A percentile compares a stretch with the other conserved stretches of the same genome.
phyloP scores from a whole-genome alignment of 2,329 filamentous ascomycete species.

The Colletotrichum scovillei region DNA sequence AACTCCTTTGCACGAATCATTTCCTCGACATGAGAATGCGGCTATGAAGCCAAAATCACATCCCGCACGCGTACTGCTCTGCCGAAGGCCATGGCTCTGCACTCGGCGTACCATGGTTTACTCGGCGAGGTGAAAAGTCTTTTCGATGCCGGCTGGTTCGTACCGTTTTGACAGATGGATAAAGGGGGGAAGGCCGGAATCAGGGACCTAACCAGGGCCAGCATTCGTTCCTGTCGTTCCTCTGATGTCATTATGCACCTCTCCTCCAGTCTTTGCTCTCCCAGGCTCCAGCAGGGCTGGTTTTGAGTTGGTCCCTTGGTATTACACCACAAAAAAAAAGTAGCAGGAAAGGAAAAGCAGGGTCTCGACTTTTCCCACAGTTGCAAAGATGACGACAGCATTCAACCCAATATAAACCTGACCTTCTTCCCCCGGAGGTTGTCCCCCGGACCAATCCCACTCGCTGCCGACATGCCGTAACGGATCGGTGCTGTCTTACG shows the following conservation, averaged over 20 bases:
- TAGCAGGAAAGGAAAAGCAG: background rate
- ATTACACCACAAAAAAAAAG: background rate
- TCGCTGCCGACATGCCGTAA: background rate
- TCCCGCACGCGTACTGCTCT: background rate
- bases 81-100: background rate
- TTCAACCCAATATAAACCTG: background rate
- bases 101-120: background rate
- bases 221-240: conserved; percentile 11
- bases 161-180: background rate
- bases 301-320: conserved; percentile 27
- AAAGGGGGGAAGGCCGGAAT: background rate
- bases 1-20: background rate
- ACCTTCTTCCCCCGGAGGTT: conserved; percentile 5
- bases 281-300: conserved; percentile 11
- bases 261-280: background rate
- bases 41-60: background rate
- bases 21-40: background rate
- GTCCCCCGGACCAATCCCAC: conserved; percentile 2
- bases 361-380: background rate
- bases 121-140: too few species aligned
- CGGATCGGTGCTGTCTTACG: background rate
- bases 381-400: conserved; percentile 1
- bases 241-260: conserved; percentile 34
- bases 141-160: background rate
- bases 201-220: background rate